Evolutionary conservation across 2,329 filamentous ascomycete genomes (phyloP), one percentile per base, ranked within the genome.

Genomic region (Claviceps pusilla): DNA sequence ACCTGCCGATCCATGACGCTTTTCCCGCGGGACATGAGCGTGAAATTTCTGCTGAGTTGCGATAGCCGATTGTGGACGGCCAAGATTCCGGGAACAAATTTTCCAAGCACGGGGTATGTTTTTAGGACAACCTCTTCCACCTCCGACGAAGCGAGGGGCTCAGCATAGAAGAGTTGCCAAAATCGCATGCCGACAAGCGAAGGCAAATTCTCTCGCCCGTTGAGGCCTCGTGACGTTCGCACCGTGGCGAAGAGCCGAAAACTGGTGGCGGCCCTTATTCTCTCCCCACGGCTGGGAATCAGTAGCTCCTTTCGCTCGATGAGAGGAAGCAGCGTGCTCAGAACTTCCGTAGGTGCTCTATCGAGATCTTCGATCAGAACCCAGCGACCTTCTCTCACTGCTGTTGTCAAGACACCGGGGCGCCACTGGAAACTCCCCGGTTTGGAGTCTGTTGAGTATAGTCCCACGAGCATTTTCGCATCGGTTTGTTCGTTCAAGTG

Each of bases 401-500:
- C 94, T 35, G 89, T 95, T 0, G 93, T 96, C 61, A 99, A 73
- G 24, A 97, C 87, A 69, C 93, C 93, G 3, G 93, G 82, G 56
- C 87, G 82, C 93, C 93, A 99, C 51, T 81, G 80, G 66, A 98
- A 98, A 10, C 87, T 90, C 1, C 90, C 90, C 1, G 89, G 90
- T 57, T 84, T 86, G 16, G 86, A 81, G 55, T 89, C 90, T 28
- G 89, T 93, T 1, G 91, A 87, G 69, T 99, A 97, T 66, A 97
- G 82, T 3, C 93, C 93, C 58, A 98, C 82, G 45, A 99, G 80
- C 73, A 95, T 87, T 69, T 98, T 99, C 0, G 91, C 90, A 69
- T 99, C 93, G 2, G 90, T 97, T 68, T 99, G 94, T 69, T 97
- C 93, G 65, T 98, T 98, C 39, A 99, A 75, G 68, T 98, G 91